Evolutionary conservation across 1,284 basidiomycete species (phyloP).

Genomic region (Cryptococcus deneoformans): DNA sequence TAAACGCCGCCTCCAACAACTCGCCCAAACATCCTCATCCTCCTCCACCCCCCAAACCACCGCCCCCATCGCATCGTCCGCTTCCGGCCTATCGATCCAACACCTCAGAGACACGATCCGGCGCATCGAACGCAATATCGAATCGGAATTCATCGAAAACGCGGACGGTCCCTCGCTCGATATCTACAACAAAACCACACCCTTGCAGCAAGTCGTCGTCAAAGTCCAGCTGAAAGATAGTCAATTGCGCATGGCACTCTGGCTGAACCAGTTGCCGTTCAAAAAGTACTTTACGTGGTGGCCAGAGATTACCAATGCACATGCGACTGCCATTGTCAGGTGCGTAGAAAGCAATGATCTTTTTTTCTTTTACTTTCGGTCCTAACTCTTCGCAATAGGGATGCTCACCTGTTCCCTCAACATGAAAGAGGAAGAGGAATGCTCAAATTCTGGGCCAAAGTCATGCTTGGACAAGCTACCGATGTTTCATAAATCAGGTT

Average conservation of each 20-base stretch:
- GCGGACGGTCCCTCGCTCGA: conserved; percentile 14
- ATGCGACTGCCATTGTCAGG: conserved; percentile 43
- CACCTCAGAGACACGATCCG: conserved; percentile 31
- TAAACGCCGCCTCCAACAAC: conserved; percentile 28
- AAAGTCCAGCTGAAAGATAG: conserved; percentile 28
- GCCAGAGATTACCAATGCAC: conserved; percentile 40
- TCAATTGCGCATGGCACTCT: conserved; percentile 37
- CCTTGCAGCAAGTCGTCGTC: conserved; percentile 13
- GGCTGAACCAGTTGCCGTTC: conserved; percentile 36
- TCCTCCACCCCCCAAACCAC: background rate
- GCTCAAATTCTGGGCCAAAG: conserved; percentile 35
- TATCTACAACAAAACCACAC: background rate
- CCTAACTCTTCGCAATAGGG: conserved; percentile 13
- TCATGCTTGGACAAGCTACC: conserved; percentile 7
- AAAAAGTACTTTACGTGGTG: conserved; percentile 41
- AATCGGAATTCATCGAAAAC: conserved; percentile 33
- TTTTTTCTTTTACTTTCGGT: too few species aligned
- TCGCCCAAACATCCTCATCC: conserved; percentile 16
- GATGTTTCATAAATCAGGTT: background rate
- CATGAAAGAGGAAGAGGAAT: conserved; percentile 41
- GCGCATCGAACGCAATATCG: conserved; percentile 32
- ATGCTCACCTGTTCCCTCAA: conserved; percentile 30
- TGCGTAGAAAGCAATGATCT: conserved; percentile 15
- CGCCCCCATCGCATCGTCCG: conserved; percentile 9
- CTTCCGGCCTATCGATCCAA: conserved; percentile 30